Evolutionary conservation across 2,329 filamentous ascomycete genomes (phyloP).

Genomic region (Aspergillus sp.): DNA sequence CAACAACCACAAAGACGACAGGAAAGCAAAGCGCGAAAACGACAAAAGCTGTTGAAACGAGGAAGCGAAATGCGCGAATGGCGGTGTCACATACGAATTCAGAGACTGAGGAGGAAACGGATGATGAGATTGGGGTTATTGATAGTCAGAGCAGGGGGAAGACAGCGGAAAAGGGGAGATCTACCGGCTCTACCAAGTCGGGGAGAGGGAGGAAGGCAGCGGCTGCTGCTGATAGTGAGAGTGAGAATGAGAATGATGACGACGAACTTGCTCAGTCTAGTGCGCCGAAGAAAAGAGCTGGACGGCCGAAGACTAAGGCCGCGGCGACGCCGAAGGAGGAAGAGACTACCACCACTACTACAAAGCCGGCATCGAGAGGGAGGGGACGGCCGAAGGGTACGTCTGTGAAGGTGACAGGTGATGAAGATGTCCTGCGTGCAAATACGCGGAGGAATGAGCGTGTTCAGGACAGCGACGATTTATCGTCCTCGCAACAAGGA

Average conservation of each 20-base stretch:
- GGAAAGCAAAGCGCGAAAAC: slow-evolving; percentile 12
- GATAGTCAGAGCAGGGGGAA: slow-evolving; percentile 10
- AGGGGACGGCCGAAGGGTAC: slow-evolving; percentile 33
- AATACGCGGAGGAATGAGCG: slow-evolving; percentile 17
- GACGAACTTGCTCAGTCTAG: slow-evolving; percentile 26
- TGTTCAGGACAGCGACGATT: slow-evolving; percentile 2
- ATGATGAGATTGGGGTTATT: slow-evolving; percentile 26
- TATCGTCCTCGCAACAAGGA: slow-evolving; percentile 11
- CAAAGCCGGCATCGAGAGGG: slow-evolving; percentile 19
- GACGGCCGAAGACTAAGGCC: slow-evolving; percentile 17
- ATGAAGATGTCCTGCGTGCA: slow-evolving; percentile 13
- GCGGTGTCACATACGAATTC: slow-evolving; percentile 9
- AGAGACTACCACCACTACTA: neutral
- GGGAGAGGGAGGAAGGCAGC: slow-evolving; percentile 13
- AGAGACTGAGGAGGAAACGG: slow-evolving; percentile 21
- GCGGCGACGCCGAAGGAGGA: slow-evolving; percentile 1
- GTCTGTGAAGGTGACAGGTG: slow-evolving; percentile 15
- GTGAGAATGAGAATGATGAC: slow-evolving; percentile 22
- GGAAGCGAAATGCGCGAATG: slow-evolving; percentile 12
- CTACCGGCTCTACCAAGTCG: slow-evolving; percentile 5
- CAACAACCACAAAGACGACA: slow-evolving; percentile 12
- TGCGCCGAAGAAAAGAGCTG: slow-evolving; percentile 22
- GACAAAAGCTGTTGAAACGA: slow-evolving; percentile 13
- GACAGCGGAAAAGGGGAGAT: slow-evolving; percentile 11
- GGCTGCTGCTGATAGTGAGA: slow-evolving; percentile 14